Evolutionary conservation across 306 rosid species (phyloP), one percentile per base, ranked within the genome.

Genomic region (Begonia fuchsioides): DNA sequence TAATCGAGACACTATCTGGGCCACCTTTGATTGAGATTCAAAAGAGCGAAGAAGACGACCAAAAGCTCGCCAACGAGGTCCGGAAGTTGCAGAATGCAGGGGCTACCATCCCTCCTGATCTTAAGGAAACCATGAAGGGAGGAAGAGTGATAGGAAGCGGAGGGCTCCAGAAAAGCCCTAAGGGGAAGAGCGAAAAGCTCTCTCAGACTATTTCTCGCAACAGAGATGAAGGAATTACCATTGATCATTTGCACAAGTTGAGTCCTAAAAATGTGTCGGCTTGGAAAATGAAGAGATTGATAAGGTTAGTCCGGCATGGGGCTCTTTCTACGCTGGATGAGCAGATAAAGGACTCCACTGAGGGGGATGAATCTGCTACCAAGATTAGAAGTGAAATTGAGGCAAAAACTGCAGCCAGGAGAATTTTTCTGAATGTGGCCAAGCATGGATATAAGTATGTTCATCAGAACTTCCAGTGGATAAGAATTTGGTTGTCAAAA

Each of bases 231-330:
- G 87, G 68, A 3, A 87, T 87, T 46, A 77, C 84, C 13, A 79
- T 87, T 48, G 94, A 75, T 64, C 81, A 79, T 50, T 53, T 87
- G 44, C 92, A 82, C 54, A 82, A 51, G 78, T 59, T 79, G 54
- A 87, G 81, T 64, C 96, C 73, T 1, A 77, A 72, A 57, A 87
- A 87, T 60, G 69, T 87, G 11, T 87, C 96, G 17, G 96, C 96
- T 0, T 87, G 96, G 96, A 87, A 87, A 51, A 87, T 87, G 96
- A 87, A 87, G 69, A 77, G 96, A 67, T 52, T 87, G 20, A 82
- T 87, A 60, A 82, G 68, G 50, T 77, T 87, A 12, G 80, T 87
- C 50, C 64, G 80, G 12, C 63, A 75, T 11, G 96, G 96, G 32
- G 19, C 80, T 18, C 80, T 82, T 49, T 14, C 82, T 8, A 87